Conservation (phyloP, 1,139 yeast species). For the Geotrichum reessii region DNA sequence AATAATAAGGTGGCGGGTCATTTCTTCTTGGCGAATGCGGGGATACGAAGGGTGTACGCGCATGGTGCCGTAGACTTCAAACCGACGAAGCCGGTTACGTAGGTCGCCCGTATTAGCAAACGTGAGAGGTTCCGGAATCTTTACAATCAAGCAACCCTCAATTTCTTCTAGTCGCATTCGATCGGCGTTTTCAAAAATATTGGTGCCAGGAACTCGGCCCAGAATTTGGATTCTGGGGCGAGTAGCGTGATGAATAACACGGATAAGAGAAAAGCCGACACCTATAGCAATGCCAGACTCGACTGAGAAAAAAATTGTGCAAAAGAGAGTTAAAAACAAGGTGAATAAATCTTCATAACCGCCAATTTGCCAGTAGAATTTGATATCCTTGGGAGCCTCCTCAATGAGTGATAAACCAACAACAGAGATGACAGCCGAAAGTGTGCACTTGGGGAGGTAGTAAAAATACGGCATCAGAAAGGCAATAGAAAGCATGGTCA, state of each 20-base stretch:
- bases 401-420: slow-evolving; percentile 76
- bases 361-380: slow-evolving; percentile 63
- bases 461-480: slow-evolving; percentile 60
- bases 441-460: slow-evolving; percentile 72
- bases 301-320: slow-evolving; percentile 76
- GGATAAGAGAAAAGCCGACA: slow-evolving; percentile 65
- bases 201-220: slow-evolving; percentile 75
- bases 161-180: slow-evolving; percentile 51
- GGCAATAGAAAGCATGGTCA: slow-evolving; percentile 60
- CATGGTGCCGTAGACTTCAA: slow-evolving; percentile 81
- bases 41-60: slow-evolving; percentile 79
- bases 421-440: slow-evolving; percentile 73
- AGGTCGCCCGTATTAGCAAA: slow-evolving; percentile 87
- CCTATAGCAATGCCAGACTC: slow-evolving; percentile 90
- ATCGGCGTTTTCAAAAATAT: slow-evolving; percentile 74
- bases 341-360: slow-evolving; percentile 79
- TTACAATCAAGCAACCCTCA: slow-evolving; percentile 80
- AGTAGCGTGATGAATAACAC: slow-evolving; percentile 82
- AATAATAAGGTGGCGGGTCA: slow-evolving; percentile 65
- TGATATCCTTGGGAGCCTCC: slow-evolving; percentile 78
- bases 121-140: slow-evolving; percentile 87
- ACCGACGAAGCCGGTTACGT: slow-evolving; percentile 63
- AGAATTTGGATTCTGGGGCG: slow-evolving; percentile 84
- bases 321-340: slow-evolving; percentile 61
- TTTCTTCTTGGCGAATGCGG: slow-evolving; percentile 46